Percentiles rank a stretch among this genome's conserved stretches.
Evolutionary conservation across 1,284 basidiomycete species (phyloP).

Genomic region (Cutaneotrichosporon arboriforme): DNA sequence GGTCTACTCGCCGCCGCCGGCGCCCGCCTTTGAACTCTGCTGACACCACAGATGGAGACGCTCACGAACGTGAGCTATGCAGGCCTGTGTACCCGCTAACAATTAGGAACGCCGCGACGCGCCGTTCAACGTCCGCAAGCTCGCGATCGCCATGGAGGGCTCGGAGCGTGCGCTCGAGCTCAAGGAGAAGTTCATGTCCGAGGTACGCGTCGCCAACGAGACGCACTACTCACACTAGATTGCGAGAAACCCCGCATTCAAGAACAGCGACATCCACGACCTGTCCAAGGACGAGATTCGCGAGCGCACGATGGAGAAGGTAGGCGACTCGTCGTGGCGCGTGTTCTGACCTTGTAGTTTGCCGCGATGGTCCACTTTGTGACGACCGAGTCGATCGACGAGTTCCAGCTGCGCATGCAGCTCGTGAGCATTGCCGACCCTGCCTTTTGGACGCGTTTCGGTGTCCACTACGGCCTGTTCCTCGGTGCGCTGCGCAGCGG

Average conservation of each 20-base stretch:
- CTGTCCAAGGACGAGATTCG: slow-evolving; percentile 54
- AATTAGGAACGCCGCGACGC: slow-evolving; percentile 51
- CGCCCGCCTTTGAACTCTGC: background rate
- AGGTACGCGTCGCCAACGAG: no score
- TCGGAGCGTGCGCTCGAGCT: slow-evolving; percentile 42
- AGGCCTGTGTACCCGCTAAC: background rate
- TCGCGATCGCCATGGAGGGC: slow-evolving; percentile 46
- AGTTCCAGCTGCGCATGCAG: slow-evolving; percentile 54
- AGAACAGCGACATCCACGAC: slow-evolving; percentile 55
- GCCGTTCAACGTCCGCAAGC: slow-evolving; percentile 51
- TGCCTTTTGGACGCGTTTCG: slow-evolving; percentile 55
- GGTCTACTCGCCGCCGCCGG: background rate
- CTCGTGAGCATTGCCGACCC: slow-evolving; percentile 52
- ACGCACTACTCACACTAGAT: slow-evolving; percentile 28
- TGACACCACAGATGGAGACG: slow-evolving; percentile 42
- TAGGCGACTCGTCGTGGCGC: slow-evolving; percentile 6
- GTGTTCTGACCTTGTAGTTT: slow-evolving; percentile 34
- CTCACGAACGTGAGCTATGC: slow-evolving; percentile 35
- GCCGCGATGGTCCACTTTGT: slow-evolving; percentile 51
- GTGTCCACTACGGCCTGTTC: slow-evolving; percentile 56
- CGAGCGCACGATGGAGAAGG: slow-evolving; percentile 51
- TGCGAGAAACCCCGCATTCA: slow-evolving; percentile 53
- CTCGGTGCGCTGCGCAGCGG: slow-evolving; percentile 49
- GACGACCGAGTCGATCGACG: slow-evolving; percentile 49
- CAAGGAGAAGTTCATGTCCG: slow-evolving; percentile 53